Percentiles rank a stretch among this genome's conserved stretches.
phyloP scores from a whole-genome alignment of 2,329 filamentous ascomycete species.

The Trichoderma sp. region DNA sequence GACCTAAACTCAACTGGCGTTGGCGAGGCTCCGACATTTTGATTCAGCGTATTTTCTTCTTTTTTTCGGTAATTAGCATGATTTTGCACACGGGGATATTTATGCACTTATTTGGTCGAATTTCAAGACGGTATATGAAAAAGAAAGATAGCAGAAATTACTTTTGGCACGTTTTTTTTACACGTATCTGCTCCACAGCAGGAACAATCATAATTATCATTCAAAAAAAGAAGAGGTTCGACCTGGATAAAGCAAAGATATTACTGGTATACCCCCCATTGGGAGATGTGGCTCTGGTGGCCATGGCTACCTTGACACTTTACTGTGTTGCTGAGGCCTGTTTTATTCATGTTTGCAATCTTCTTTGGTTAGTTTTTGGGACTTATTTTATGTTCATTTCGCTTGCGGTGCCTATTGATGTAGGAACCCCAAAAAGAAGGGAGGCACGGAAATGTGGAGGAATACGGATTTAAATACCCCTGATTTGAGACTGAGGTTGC shows the following conservation, averaged over 20 bases:
- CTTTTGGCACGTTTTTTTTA: background rate
- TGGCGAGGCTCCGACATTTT: background rate
- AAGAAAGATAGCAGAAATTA: conserved; percentile 13
- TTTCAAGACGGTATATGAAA: conserved; percentile 9
- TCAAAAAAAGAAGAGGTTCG: background rate
- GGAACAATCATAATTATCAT: background rate
- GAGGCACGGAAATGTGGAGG: conserved; percentile 9
- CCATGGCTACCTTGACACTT: background rate
- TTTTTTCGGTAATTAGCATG: conserved; percentile 1
- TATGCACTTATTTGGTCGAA: conserved; percentile 1
- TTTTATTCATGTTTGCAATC: background rate
- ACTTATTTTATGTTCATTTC: background rate
- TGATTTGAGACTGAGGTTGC: background rate
- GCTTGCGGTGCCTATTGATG: background rate
- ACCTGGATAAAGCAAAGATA: background rate
- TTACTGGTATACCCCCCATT: background rate
- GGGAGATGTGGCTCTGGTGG: background rate
- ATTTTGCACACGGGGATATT: background rate
- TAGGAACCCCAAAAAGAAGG: background rate
- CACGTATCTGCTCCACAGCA: background rate
- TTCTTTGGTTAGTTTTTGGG: background rate
- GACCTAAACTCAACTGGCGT: conserved; percentile 10
- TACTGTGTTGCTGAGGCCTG: background rate
- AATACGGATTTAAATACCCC: conserved; percentile 7
- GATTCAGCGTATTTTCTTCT: conserved; percentile 8